Conservation (phyloP, 1,139 yeast genomes). For the Diutina siamensis region DNA sequence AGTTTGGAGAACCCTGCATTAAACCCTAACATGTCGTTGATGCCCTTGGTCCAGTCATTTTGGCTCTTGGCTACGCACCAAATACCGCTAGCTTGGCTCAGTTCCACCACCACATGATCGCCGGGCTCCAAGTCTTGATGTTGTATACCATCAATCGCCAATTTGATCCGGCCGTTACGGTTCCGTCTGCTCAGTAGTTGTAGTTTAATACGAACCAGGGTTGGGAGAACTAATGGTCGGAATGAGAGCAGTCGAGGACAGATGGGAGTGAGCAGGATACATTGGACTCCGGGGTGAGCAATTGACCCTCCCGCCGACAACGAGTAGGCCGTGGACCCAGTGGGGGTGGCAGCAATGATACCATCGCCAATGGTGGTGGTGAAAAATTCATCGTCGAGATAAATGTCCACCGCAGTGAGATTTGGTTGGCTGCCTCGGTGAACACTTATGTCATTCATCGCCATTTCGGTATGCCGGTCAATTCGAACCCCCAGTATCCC, state of each 20-base stretch:
- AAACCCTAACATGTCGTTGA: conserved; percentile 80
- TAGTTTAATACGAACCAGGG: conserved; percentile 56
- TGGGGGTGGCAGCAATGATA: conserved; percentile 73
- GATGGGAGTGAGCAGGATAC: conserved; percentile 76
- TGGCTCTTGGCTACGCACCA: conserved; percentile 80
- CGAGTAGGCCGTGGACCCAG: conserved; percentile 93
- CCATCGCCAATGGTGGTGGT: conserved; percentile 94
- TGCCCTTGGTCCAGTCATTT: conserved; percentile 85
- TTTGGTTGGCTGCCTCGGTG: conserved; percentile 89
- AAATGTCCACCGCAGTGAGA: conserved; percentile 69
- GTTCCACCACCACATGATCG: conserved; percentile 43
- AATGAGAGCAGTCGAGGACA: conserved; percentile 84
- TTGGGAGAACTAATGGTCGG: conserved; percentile 74
- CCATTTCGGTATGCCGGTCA: conserved; percentile 15
- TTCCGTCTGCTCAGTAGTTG: conserved; percentile 42
- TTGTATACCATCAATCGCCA: conserved; percentile 74
- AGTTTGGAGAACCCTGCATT: conserved; percentile 52
- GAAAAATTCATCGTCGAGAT: conserved; percentile 67
- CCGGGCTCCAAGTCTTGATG: conserved; percentile 60
- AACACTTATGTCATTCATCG: conserved; percentile 83
- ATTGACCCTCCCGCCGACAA: conserved; percentile 86
- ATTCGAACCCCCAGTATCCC: not conserved
- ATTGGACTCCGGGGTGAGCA: conserved; percentile 79
- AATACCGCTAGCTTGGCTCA: conserved; percentile 39
- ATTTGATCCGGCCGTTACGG: conserved; percentile 33